Evolutionary conservation across 148 eudicot species (phyloP).

Genomic region (Arctostaphylos glauca): DNA sequence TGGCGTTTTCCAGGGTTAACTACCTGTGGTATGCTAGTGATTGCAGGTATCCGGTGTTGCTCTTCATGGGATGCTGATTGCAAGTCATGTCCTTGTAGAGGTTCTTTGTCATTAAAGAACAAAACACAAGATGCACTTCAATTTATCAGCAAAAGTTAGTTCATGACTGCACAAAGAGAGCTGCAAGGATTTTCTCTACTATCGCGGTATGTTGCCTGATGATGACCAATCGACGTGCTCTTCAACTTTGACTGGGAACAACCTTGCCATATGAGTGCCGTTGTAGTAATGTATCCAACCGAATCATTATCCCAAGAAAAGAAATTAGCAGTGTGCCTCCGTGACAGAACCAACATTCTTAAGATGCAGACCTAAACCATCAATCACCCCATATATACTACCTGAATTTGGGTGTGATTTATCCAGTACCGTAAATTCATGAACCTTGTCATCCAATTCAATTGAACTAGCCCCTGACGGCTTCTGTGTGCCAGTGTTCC

Average conservation of each 20-base stretch:
- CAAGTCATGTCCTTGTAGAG: too few relatives aligned
- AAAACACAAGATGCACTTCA: neutral
- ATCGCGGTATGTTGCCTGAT: neutral
- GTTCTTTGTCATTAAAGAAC: too few relatives aligned
- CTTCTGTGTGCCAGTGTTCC: conserved; percentile 46
- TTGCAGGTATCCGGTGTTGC: too few relatives aligned
- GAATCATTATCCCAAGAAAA: neutral
- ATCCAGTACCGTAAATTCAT: conserved; percentile 73
- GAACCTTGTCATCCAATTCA: conserved; percentile 56
- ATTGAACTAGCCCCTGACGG: conserved; percentile 76
- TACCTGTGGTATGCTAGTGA: too few relatives aligned
- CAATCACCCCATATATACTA: conserved; percentile 50
- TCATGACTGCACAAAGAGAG: neutral
- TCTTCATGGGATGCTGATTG: too few relatives aligned
- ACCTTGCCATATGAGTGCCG: neutral
- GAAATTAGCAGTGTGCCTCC: neutral
- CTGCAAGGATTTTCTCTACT: neutral
- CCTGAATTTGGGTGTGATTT: conserved; percentile 54
- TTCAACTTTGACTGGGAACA: neutral
- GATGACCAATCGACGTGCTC: neutral
- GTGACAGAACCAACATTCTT: conserved; percentile 36
- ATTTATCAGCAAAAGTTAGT: neutral
- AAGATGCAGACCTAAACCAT: conserved; percentile 51
- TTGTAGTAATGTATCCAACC: neutral
- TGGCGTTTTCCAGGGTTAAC: too few relatives aligned